A percentile compares a stretch with the other conserved stretches of the same genome.
These are phyloP conservation scores for Odontarrhena argentea DNA, from an alignment of 345 rosid species.

Conservation along the genomic window DNA sequence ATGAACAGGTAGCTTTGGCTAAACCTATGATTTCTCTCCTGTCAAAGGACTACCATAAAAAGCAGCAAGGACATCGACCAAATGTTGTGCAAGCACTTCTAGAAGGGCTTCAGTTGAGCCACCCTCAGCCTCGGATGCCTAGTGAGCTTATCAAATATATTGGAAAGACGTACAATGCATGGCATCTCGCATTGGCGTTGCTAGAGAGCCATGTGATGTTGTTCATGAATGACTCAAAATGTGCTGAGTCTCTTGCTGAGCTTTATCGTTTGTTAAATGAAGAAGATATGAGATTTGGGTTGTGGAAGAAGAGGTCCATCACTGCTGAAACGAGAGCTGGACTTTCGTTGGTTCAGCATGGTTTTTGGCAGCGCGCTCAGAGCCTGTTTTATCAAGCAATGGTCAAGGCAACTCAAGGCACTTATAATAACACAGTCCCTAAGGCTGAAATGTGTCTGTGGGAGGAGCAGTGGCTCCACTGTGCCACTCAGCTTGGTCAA, in stretches of 20 bases:
- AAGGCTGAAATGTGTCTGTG: conserved; percentile 99
- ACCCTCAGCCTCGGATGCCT: conserved; percentile 99
- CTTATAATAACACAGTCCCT: conserved; percentile 93
- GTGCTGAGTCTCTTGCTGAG: conserved; percentile 96
- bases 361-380: conserved; percentile 95
- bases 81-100: conserved; percentile 99
- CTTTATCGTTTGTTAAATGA: conserved; percentile 91
- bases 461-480: conserved; percentile 99
- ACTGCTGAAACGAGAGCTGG: conserved; percentile 98
- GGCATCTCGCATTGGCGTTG: conserved; percentile 93
- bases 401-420: conserved; percentile 99
- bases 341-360: conserved; percentile 96
- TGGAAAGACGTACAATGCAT: conserved; percentile 96
- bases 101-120: conserved; percentile 97
- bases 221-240: conserved; percentile 84
- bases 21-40: conserved; percentile 87
- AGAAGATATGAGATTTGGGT: conserved; percentile 98
- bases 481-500: conserved; percentile 94
- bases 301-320: conserved; percentile 95
- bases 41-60: conserved; percentile 95
- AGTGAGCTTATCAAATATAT: conserved; percentile 96
- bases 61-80: conserved; percentile 92
- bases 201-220: conserved; percentile 96
- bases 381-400: conserved; percentile 94
- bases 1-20: conserved; percentile 82